Evolutionary conservation across 257 asterid species (phyloP), one percentile per base, ranked within the genome.

Genomic region (Fraxinus americana): DNA sequence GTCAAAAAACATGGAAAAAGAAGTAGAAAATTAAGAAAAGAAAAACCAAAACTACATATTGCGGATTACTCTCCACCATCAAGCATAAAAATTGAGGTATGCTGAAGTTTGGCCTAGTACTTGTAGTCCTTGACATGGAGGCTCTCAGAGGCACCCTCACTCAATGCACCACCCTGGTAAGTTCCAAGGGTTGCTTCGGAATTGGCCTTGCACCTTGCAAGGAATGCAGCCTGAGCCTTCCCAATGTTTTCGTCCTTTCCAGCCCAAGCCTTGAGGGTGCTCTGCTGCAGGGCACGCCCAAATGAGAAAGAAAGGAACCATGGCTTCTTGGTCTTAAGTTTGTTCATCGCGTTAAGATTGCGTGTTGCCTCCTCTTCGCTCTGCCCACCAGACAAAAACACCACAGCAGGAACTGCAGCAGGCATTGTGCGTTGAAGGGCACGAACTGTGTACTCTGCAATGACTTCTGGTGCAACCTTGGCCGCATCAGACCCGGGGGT

Each of bases 381-480:
- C 84, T 89, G 93, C 43, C 93, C 93, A 6, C 93, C 93, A 0
- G 93, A 89, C 75, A 89, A 71, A 78, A 89, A 89, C 77, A 87
- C 91, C 12, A 89, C 93, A 1, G 93, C 93, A 0, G 93, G 93
- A 2, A 89, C 92, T 1, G 94, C 94, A 4, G 92, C 27, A 0
- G 94, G 94, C 94, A 90, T 88, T 5, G 94, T 90, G 73, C 94
- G 86, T 61, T 86, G 94, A 76, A 90, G 67, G 14, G 94, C 91
- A 5, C 91, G 85, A 11, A 90, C 87, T 0, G 94, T 90, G 90
- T 83, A 76, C 87, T 88, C 91, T 0, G 94, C 94, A 16, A 88
- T 69, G 52, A 90, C 90, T 80, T 90, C 92, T 0, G 94, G 92
- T 1, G 88, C 88, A 21, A 83, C 92, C 86, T 88, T 88, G 17